These are phyloP conservation scores for Persicaria maculosa DNA, from an alignment of 148 eudicot genomes.

Conservation along the genomic window DNA sequence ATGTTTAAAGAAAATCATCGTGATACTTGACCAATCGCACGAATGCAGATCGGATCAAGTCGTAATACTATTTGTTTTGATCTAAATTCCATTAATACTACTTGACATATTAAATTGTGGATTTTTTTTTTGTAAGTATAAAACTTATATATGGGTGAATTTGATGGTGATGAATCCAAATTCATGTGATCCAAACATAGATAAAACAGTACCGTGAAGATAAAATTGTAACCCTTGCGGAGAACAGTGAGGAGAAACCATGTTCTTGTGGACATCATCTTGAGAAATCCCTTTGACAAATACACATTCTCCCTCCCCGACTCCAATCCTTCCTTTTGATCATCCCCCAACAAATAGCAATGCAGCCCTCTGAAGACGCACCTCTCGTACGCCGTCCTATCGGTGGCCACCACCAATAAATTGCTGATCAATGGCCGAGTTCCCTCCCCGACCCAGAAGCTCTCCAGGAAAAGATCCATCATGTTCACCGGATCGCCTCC, in stretches of 20 bases:
- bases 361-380: conserved; percentile 44
- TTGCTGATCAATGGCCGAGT: conserved; percentile 38
- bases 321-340: conserved; percentile 37
- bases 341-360: conserved; percentile 36
- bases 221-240: conserved; percentile 46
- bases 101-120: no score
- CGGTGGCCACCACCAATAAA: conserved; percentile 53
- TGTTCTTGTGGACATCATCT: conserved; percentile 83
- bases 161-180: no score
- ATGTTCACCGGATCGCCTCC: conserved; percentile 33
- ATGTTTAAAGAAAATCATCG: no score
- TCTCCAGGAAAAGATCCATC: conserved; percentile 62
- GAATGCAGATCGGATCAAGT: no score
- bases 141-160: no score
- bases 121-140: no score
- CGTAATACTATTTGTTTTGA: no score
- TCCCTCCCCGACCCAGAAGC: conserved; percentile 67
- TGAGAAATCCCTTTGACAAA: conserved; percentile 65
- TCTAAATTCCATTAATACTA: no score
- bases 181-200: no score
- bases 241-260: conserved; percentile 46
- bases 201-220: conserved; percentile 45
- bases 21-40: no score
- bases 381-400: conserved; percentile 53
- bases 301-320: conserved; percentile 40